Conservation (phyloP, 768 basidiomycete genomes). For the Pholiota molesta region DNA sequence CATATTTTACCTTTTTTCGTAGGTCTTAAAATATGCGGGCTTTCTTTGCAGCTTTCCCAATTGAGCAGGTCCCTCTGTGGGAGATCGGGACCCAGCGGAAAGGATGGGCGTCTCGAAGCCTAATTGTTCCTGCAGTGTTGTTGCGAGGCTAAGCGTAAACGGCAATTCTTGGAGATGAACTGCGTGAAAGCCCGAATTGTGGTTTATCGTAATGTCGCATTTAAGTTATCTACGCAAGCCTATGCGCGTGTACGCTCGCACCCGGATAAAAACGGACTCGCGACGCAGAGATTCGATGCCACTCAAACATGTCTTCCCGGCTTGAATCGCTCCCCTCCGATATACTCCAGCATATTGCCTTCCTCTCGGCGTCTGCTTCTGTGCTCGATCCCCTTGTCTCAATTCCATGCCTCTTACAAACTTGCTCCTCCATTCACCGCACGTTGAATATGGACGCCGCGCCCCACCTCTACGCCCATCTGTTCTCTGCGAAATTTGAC, state of each 20-base stretch:
- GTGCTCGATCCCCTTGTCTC: conserved; percentile 40
- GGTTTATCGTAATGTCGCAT: not conserved
- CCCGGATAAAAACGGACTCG: not conserved
- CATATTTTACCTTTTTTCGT: not conserved
- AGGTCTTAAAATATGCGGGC: not conserved
- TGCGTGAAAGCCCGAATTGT: not conserved
- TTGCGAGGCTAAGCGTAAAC: conserved; percentile 1
- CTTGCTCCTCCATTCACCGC: conserved; percentile 45
- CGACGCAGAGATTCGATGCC: not conserved
- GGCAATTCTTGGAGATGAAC: not conserved
- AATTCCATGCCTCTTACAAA: conserved; percentile 47
- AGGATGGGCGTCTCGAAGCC: conserved; percentile 7
- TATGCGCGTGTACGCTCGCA: not conserved
- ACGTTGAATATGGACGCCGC: conserved; percentile 43
- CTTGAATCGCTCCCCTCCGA: conserved; percentile 57
- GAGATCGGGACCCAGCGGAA: not conserved
- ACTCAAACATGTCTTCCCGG: conserved; percentile 42
- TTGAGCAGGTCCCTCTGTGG: not conserved
- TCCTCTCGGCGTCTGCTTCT: conserved; percentile 43
- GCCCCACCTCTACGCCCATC: conserved; percentile 59
- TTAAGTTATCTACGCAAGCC: not conserved
- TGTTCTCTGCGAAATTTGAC: conserved; percentile 58
- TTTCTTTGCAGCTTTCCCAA: not conserved
- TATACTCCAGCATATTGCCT: conserved; percentile 58
- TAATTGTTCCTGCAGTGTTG: not conserved